Evolutionary conservation across 495 filamentous ascomycete species (phyloP), one percentile per base, ranked within the genome.

Genomic region (Neurospora discreta): DNA sequence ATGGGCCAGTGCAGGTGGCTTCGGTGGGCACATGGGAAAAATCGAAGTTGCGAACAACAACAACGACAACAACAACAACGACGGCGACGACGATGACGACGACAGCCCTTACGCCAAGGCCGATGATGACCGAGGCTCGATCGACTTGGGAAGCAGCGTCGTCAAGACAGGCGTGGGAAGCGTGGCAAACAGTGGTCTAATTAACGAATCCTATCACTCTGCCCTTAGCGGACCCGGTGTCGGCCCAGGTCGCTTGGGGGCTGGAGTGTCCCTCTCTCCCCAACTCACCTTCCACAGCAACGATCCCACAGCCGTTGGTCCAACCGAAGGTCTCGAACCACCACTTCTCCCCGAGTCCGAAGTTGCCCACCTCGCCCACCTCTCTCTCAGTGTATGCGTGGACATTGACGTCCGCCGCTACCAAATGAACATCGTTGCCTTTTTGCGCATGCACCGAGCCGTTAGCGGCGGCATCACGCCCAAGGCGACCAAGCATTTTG

Each of bases 361-460:
- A 43, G 78, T 86, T 40, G 75, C 80, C 15, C 73, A 72, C 13
- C 81, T 85, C 6, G 77, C 83, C 33, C 77, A 78, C 9, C 78
- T 78, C 0, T 69, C 77, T 39, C 75, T 78, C 10, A 15, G 11
- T 26, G 78, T 81, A 10, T 74, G 73, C 52, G 72, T 82, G 26
- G 80, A 81, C 68, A 72, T 86, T 6, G 93, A 97, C 75, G 87
- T 97, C 1, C 82, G 86, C 73, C 87, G 91, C 43, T 97, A 99
- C 79, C 86, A 92, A 40, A 89, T 92, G 79, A 94, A 98, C 82
- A 89, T 97, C 65, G 83, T 93, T 71, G 85, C 92, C 15, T 97
- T 97, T 78, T 82, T 98, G 52, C 89, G 95, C 30, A 84, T 95
- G 76, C 94, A 96, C 78, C 90, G 95, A 40, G 93, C 92, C 58